A percentile compares a stretch with the other conserved stretches of the same genome.
phyloP scores from a whole-genome alignment of 768 basidiomycete genomes.

The Amanita brunnescens region DNA sequence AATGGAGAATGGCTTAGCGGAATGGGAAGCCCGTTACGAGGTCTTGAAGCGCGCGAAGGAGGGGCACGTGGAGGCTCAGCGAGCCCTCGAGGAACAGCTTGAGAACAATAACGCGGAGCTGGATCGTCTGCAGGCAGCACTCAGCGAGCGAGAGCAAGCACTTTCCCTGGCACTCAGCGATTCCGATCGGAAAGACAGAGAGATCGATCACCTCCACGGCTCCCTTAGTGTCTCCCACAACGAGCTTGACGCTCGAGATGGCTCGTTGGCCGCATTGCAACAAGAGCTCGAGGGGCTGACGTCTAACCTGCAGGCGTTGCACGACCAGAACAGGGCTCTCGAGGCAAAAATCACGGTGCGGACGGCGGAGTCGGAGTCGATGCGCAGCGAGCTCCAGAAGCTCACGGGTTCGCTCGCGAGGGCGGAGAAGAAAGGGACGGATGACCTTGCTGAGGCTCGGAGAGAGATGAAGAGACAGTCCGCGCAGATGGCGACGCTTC shows the following conservation, averaged over 20 bases:
- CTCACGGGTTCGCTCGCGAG: not conserved
- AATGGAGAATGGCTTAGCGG: not conserved
- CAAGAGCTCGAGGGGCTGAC: constrained; percentile 3
- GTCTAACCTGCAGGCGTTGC: not conserved
- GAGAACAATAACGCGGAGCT: constrained; percentile 1
- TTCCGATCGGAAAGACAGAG: not conserved
- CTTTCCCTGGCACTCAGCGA: constrained; percentile 5
- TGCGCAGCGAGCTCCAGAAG: constrained; percentile 1
- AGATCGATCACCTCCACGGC: not conserved
- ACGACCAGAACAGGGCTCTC: constrained; percentile 4
- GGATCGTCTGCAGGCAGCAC: not conserved
- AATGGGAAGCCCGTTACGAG: not conserved
- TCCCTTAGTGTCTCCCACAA: constrained; percentile 1
- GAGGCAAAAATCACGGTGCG: constrained; percentile 3
- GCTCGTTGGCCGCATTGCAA: not conserved
- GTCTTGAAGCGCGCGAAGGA: constrained; percentile 2
- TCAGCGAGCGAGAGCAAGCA: constrained; percentile 8
- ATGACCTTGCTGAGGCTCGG: not conserved
- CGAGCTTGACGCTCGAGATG: not conserved
- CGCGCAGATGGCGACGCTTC: constrained; percentile 12
- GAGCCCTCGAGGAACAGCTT: constrained; percentile 1
- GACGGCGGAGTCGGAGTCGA: constrained; percentile 1
- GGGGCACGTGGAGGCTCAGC: not conserved
- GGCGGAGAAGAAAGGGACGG: constrained; percentile 7
- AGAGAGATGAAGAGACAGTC: constrained; percentile 5